phyloP scores from a whole-genome alignment of 768 basidiomycete species.

The Lactarius quietus region DNA sequence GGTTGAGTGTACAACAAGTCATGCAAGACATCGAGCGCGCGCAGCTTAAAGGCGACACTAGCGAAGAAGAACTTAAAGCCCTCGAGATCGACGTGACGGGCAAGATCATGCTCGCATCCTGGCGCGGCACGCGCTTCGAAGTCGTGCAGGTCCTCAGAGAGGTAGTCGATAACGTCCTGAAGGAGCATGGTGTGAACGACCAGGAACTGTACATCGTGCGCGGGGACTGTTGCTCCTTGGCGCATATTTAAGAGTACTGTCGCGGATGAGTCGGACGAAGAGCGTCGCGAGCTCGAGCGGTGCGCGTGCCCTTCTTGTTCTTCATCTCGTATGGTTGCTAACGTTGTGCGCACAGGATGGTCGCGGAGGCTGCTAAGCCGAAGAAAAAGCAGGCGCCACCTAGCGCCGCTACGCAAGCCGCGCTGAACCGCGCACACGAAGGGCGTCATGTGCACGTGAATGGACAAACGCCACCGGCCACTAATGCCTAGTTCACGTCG shows the following conservation, averaged over 20 bases:
- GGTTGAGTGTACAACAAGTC: constrained; percentile 69
- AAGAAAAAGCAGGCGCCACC: constrained; percentile 37
- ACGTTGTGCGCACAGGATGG: constrained; percentile 69
- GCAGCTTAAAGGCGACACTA: constrained; percentile 84
- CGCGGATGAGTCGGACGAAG: constrained; percentile 91
- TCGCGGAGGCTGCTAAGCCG: constrained; percentile 79
- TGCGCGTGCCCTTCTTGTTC: constrained; percentile 35
- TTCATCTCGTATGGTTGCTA: too few relatives aligned
- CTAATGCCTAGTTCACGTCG: background rate
- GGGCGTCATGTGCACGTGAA: background rate
- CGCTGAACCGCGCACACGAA: constrained; percentile 14
- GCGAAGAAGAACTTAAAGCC: constrained; percentile 79
- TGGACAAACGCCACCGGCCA: background rate
- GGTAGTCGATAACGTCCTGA: constrained; percentile 82
- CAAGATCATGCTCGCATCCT: constrained; percentile 94
- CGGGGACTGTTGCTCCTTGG: constrained; percentile 88
- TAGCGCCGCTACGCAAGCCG: constrained; percentile 14
- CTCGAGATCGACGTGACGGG: constrained; percentile 93
- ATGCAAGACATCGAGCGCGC: constrained; percentile 91
- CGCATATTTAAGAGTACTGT: constrained; percentile 81
- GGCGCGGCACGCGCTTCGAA: constrained; percentile 96
- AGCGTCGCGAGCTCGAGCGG: constrained; percentile 92
- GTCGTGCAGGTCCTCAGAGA: constrained; percentile 87
- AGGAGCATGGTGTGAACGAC: constrained; percentile 73
- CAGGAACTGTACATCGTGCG: constrained; percentile 74